Conservation (phyloP, 768 basidiomycete genomes). For the Mycena kentingensis region DNA sequence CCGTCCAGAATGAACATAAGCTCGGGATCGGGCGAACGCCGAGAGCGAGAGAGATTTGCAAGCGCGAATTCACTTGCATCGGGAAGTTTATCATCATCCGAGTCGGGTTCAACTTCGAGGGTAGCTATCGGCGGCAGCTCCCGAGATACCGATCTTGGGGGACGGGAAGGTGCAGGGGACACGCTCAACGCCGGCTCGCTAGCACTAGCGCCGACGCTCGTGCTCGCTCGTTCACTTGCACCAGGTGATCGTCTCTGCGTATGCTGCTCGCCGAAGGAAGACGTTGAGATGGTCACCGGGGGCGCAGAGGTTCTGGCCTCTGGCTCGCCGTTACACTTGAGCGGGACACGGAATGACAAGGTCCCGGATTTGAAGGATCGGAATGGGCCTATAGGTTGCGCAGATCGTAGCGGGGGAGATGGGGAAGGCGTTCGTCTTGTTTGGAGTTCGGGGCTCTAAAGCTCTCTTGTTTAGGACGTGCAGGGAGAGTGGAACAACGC, state of each 20-base stretch:
- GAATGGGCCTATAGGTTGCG: slow-evolving; percentile 3
- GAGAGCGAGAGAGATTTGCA: neutral
- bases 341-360: slow-evolving; percentile 8
- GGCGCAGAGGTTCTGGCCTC: neutral
- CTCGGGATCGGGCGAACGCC: neutral
- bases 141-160: neutral
- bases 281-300: neutral
- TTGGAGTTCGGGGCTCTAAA: neutral
- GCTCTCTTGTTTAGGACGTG: too few relatives aligned
- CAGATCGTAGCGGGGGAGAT: neutral
- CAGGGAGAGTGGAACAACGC: too few relatives aligned
- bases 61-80: neutral
- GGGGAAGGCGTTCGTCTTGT: neutral
- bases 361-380: slow-evolving; percentile 20
- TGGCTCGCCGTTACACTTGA: neutral
- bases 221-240: neutral
- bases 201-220: too few relatives aligned
- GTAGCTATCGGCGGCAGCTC: slow-evolving; percentile 9
- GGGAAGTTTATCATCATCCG: too few relatives aligned
- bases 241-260: too few relatives aligned
- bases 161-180: neutral
- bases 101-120: too few relatives aligned
- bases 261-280: too few relatives aligned
- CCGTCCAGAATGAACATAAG: slow-evolving; percentile 18
- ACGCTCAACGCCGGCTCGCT: neutral